A percentile compares a stretch with the other conserved stretches of the same genome.
phyloP scores from a whole-genome alignment of 352 stramenopile species.

The Globisporangium alternatum region DNA sequence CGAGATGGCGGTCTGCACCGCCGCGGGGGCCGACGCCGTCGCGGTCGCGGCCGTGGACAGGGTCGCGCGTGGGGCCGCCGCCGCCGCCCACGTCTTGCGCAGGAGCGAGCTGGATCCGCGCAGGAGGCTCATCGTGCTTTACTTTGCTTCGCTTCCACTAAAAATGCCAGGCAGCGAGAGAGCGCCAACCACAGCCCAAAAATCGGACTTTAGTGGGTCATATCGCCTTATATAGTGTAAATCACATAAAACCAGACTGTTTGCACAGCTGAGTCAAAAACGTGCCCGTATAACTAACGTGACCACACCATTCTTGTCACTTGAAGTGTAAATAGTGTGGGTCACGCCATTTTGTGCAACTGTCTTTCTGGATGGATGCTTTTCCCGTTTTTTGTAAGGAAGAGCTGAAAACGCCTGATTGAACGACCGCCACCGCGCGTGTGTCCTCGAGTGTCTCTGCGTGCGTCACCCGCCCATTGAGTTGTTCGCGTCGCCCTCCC shows the following conservation, averaged over 20 bases:
- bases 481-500: not conserved
- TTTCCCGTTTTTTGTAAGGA: not conserved
- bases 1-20: conserved; percentile 11
- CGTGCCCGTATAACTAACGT: not conserved
- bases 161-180: not conserved
- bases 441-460: not conserved
- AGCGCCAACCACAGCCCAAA: not conserved
- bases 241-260: not conserved
- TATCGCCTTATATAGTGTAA: not conserved
- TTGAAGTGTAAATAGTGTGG: not conserved
- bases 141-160: conserved; percentile 8
- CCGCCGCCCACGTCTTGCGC: conserved; percentile 13
- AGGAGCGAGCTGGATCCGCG: conserved; percentile 31
- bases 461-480: not conserved
- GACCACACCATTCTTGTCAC: not conserved
- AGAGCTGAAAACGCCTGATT: not conserved
- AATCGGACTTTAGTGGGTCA: not conserved
- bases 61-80: conserved; percentile 9
- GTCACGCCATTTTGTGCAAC: not conserved
- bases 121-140: conserved; percentile 22
- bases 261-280: too few relatives aligned
- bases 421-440: not conserved
- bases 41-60: conserved; percentile 14
- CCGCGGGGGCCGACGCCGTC: conserved; percentile 3
- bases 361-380: not conserved